A percentile compares a stretch with the other conserved stretches of the same genome.
Evolutionary conservation across 257 asterid genomes (phyloP).

Genomic region (Coffea canephora): DNA sequence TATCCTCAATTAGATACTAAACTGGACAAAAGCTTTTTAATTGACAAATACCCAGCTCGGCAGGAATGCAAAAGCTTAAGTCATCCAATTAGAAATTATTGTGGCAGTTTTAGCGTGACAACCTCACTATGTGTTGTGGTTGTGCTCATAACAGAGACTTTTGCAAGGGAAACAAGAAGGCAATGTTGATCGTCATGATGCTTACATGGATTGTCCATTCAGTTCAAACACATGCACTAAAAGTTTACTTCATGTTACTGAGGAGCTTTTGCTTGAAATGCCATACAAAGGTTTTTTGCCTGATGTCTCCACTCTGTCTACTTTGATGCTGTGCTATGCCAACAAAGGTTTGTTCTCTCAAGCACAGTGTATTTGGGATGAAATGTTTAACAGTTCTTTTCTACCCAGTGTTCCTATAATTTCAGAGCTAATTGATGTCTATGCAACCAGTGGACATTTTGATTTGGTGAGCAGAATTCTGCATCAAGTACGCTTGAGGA

Average conservation of each 20-base stretch:
- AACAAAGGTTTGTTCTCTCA: slow-evolving; percentile 38
- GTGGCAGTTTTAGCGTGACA: background rate
- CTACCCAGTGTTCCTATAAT: slow-evolving; percentile 47
- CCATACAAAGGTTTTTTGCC: slow-evolving; percentile 26
- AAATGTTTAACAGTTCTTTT: slow-evolving; percentile 53
- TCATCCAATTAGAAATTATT: background rate
- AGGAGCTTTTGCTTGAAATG: slow-evolving; percentile 24
- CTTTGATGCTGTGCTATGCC: slow-evolving; percentile 48
- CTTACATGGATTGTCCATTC: background rate
- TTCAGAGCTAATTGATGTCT: slow-evolving; percentile 46
- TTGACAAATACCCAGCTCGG: background rate
- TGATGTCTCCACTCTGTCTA: slow-evolving; percentile 38
- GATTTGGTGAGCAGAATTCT: slow-evolving; percentile 48
- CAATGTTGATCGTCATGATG: background rate
- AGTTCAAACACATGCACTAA: slow-evolving; percentile 20
- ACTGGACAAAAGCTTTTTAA: background rate
- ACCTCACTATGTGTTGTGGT: background rate
- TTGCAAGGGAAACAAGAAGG: slow-evolving; percentile 10
- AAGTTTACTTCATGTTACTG: slow-evolving; percentile 28
- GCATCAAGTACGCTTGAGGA: slow-evolving; percentile 44
- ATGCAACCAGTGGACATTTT: slow-evolving; percentile 41
- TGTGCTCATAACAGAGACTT: slow-evolving; percentile 7
- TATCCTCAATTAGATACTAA: too few relatives aligned
- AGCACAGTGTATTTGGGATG: slow-evolving; percentile 60
- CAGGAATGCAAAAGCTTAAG: background rate